Conservation (phyloP, 2,329 filamentous ascomycete species). For the Fusarium tanahbumbuense region DNA sequence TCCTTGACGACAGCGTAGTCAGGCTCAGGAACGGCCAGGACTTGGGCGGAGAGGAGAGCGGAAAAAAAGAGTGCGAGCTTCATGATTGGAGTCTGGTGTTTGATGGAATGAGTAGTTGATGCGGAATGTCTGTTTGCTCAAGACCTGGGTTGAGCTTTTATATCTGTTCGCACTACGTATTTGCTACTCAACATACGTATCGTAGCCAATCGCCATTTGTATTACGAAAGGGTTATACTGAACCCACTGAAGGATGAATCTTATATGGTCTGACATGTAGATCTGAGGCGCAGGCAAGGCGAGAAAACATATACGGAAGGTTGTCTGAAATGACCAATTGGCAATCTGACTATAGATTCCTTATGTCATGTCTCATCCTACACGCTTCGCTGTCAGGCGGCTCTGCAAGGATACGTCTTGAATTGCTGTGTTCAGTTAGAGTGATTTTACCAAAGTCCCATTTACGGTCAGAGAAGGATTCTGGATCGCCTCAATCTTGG, state of each 20-base stretch:
- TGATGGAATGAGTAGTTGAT: neutral
- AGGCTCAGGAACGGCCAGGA: neutral
- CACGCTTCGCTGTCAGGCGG: neutral
- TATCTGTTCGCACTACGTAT: neutral
- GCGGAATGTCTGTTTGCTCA: neutral
- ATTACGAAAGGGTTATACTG: neutral
- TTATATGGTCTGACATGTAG: neutral
- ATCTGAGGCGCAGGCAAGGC: neutral
- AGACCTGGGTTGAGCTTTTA: accelerated
- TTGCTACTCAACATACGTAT: neutral
- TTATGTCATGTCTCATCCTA: neutral
- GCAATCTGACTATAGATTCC: accelerated
- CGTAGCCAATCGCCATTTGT: neutral
- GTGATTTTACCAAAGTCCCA: neutral
- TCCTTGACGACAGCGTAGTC: constrained; percentile 10
- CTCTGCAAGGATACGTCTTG: neutral
- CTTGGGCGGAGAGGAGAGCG: constrained; percentile 4
- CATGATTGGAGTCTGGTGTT: neutral
- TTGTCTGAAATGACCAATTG: neutral
- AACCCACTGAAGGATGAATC: neutral
- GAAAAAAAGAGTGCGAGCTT: constrained; percentile 11
- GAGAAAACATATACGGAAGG: neutral
- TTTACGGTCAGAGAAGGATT: neutral
- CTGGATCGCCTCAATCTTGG: neutral
- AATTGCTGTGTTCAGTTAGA: neutral